phyloP scores from a whole-genome alignment of 495 filamentous ascomycete species.

The Amorphotheca resinae region DNA sequence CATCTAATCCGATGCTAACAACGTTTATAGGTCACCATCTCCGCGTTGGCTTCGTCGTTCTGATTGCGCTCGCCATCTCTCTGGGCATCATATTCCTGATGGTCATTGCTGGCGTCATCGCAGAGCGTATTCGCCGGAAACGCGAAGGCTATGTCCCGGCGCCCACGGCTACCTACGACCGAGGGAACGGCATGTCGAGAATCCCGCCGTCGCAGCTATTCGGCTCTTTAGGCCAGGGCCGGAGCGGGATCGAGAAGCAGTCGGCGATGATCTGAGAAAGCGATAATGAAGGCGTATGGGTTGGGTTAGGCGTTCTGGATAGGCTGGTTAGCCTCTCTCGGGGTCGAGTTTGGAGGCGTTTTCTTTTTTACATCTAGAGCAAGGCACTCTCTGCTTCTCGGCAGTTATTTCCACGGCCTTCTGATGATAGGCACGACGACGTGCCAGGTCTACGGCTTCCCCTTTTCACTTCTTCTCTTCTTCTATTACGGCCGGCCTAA shows the following conservation, averaged over 20 bases:
- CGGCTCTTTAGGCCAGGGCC: slow-evolving; percentile 17
- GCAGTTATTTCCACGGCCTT: slow-evolving; percentile 15
- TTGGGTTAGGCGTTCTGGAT: slow-evolving; percentile 21
- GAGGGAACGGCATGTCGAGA: slow-evolving; percentile 27
- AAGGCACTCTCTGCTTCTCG: slow-evolving; percentile 4
- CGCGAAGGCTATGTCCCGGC: slow-evolving; percentile 79
- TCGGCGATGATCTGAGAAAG: slow-evolving; percentile 15
- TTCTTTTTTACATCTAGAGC: slow-evolving; percentile 8
- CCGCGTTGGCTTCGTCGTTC: slow-evolving; percentile 74
- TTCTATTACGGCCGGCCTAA: slow-evolving; percentile 15
- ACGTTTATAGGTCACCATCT: slow-evolving; percentile 40
- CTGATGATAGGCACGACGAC: slow-evolving; percentile 6
- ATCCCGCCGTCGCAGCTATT: slow-evolving; percentile 20
- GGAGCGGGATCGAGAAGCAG: slow-evolving; percentile 16
- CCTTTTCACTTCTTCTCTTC: slow-evolving; percentile 4
- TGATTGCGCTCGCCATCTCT: slow-evolving; percentile 85
- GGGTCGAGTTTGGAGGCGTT: slow-evolving; percentile 17
- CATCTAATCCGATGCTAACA: slow-evolving; percentile 12
- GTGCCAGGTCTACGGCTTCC: slow-evolving; percentile 11
- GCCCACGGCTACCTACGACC: slow-evolving; percentile 57
- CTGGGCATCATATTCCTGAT: slow-evolving; percentile 79
- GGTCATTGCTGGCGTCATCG: slow-evolving; percentile 69
- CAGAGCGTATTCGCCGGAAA: slow-evolving; percentile 72
- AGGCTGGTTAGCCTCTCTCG: slow-evolving; percentile 10
- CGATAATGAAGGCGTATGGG: slow-evolving; percentile 2